Percentiles rank a stretch among this genome's conserved stretches.
These are phyloP conservation scores for Exsudoporus frostii DNA, from an alignment of 768 basidiomycete species.

Conservation along the genomic window DNA sequence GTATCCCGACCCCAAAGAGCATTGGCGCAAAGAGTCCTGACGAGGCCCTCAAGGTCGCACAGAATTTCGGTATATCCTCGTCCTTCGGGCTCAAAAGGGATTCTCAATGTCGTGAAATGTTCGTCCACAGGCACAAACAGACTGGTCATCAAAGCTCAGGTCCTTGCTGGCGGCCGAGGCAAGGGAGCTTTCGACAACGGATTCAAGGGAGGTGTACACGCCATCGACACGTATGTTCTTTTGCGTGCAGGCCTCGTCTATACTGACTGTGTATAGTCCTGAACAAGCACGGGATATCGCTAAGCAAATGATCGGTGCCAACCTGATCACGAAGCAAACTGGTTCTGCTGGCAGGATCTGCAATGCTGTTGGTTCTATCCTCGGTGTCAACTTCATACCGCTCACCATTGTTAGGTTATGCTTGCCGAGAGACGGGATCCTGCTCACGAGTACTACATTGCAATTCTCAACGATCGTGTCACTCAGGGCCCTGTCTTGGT, in stretches of 20 bases:
- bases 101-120: not conserved
- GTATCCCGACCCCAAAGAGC: conserved; percentile 92
- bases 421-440: conserved; percentile 93
- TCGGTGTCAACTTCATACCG: not conserved
- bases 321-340: conserved; percentile 98
- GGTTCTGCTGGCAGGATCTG: conserved; percentile 89
- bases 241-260: not conserved
- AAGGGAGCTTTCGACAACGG: conserved; percentile 97
- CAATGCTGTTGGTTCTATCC: conserved; percentile 70
- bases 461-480: conserved; percentile 91
- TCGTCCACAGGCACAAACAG: conserved; percentile 56
- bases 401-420: conserved; percentile 73
- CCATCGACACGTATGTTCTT: conserved; percentile 69
- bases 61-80: conserved; percentile 69
- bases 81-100: not conserved
- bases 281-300: conserved; percentile 87
- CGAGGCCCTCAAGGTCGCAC: conserved; percentile 87
- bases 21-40: conserved; percentile 81
- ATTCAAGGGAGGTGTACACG: conserved; percentile 95
- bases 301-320: conserved; percentile 88
- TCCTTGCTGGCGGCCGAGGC: conserved; percentile 96
- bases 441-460: conserved; percentile 96
- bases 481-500: conserved; percentile 90
- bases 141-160: conserved; percentile 98
- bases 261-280: conserved; percentile 49